A percentile compares a stretch with the other conserved stretches of the same genome.
Evolutionary conservation across 1,284 basidiomycete genomes (phyloP).

Genomic region (Marasmius oreades): DNA sequence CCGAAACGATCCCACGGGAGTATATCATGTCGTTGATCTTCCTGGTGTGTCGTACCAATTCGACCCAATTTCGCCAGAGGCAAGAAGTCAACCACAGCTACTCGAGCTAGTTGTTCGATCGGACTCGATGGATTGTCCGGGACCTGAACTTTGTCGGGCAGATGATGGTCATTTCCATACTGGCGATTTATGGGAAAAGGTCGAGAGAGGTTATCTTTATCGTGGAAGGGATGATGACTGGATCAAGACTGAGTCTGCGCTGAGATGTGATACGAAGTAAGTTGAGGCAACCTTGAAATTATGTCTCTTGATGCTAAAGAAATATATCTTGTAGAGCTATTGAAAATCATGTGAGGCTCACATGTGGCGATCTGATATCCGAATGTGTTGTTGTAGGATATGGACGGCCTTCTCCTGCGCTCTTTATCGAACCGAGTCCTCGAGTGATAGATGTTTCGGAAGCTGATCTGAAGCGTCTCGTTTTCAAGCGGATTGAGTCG

Average conservation of each 20-base stretch:
- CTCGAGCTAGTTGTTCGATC: conserved; percentile 48
- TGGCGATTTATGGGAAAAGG: no score
- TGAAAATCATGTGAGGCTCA: neutral
- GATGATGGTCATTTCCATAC: conserved; percentile 50
- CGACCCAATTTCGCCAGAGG: conserved; percentile 41
- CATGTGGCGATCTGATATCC: conserved; percentile 2
- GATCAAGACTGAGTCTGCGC: conserved; percentile 58
- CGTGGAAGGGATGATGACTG: conserved; percentile 57
- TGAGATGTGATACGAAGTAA: no score
- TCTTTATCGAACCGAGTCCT: conserved; percentile 7
- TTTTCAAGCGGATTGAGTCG: neutral
- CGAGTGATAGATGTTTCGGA: neutral
- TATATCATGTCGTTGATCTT: conserved; percentile 44
- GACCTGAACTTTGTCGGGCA: conserved; percentile 37
- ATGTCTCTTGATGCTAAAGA: conserved; percentile 8
- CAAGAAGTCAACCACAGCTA: no score
- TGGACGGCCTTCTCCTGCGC: conserved; percentile 6
- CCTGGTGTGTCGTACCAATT: conserved; percentile 61
- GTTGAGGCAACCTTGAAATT: conserved; percentile 53
- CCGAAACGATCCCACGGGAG: neutral
- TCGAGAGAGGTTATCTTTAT: conserved; percentile 45
- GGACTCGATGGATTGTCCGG: conserved; percentile 47
- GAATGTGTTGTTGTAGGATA: conserved; percentile 6
- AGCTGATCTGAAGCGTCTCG: neutral
- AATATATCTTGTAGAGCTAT: conserved; percentile 6